phyloP scores from a whole-genome alignment of 2,329 filamentous ascomycete genomes.

The Basipetospora chlamydospora region DNA sequence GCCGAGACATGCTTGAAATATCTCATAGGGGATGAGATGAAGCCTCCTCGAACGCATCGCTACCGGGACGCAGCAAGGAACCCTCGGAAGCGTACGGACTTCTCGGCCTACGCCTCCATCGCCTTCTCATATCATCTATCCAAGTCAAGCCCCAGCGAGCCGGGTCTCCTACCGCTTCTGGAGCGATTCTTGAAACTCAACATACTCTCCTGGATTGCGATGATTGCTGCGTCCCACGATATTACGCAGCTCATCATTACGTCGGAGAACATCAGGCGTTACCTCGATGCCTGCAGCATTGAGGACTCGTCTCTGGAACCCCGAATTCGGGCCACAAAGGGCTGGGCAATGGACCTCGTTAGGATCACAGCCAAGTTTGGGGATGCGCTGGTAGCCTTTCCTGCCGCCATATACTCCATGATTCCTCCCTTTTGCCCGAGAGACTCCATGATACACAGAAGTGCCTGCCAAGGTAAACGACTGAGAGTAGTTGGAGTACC shows the following conservation, averaged over 20 bases:
- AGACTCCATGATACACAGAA: background rate
- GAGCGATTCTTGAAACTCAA: conserved; percentile 7
- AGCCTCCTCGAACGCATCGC: background rate
- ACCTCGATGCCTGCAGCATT: background rate
- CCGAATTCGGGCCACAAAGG: conserved; percentile 10
- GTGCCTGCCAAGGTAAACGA: background rate
- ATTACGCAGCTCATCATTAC: background rate
- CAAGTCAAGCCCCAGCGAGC: conserved; percentile 3
- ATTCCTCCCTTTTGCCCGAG: conserved; percentile 14
- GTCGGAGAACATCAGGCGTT: background rate
- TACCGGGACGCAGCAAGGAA: background rate
- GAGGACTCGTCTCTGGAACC: background rate
- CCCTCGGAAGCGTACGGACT: conserved; percentile 10
- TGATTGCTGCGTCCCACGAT: background rate
- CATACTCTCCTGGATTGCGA: background rate
- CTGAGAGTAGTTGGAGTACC: conserved; percentile 13
- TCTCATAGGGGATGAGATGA: background rate
- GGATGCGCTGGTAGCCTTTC: conserved; percentile 13
- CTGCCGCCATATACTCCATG: conserved; percentile 16
- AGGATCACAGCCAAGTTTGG: conserved; percentile 17
- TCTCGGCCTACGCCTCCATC: conserved; percentile 15
- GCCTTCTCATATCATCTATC: conserved; percentile 21
- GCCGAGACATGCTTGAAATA: background rate
- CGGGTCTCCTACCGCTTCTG: background rate
- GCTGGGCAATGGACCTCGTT: conserved; percentile 17